Evolutionary conservation across 306 rosid species (phyloP), one percentile per base, ranked within the genome.

Genomic region (Vigna unguiculata): DNA sequence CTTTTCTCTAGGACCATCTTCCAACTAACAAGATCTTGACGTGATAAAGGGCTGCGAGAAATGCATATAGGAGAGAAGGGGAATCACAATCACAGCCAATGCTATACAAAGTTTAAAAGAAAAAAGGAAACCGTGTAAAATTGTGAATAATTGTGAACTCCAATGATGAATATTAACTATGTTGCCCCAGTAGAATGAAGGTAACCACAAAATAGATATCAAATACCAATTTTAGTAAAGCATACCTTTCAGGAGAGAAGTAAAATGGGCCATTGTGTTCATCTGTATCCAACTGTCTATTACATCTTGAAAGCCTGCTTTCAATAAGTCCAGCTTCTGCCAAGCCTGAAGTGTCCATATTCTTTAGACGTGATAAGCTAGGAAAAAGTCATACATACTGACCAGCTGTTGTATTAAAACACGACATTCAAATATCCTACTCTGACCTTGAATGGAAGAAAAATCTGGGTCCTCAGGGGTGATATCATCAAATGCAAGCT

Each of bases 281-380:
- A 52, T 83, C 88, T 4, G 70, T 45, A 32, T 91, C 80, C 45
- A 89, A 80, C 61, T 71, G 78, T 84, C 76, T 78, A 84, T 89
- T 89, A 66, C 61, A 20, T 81, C 87, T 88, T 46, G 97, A 90
- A 68, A 90, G 90, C 85, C 81, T 89, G 87, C 97, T 90, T 69
- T 87, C 86, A 13, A 90, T 93, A 55, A 90, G 91, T 80, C 94
- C 96, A 49, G 94, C 93, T 83, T 90, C 97, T 68, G 97, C 96
- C 90, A 93, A 84, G 80, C 97, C 94, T 89, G 86, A 61, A 72
- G 78, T 12, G 80, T 76, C 41, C 34, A 65, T 55, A 46, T 53
- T 62, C 16, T 53, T 76, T 11, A 72, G 52, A 74, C 48, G 45
- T 69, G 78, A 73, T 47, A 28, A 24, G 59, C 51, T 32, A 67